Conservation (phyloP, 106 monocot species). For the Dendrobium nobile region DNA sequence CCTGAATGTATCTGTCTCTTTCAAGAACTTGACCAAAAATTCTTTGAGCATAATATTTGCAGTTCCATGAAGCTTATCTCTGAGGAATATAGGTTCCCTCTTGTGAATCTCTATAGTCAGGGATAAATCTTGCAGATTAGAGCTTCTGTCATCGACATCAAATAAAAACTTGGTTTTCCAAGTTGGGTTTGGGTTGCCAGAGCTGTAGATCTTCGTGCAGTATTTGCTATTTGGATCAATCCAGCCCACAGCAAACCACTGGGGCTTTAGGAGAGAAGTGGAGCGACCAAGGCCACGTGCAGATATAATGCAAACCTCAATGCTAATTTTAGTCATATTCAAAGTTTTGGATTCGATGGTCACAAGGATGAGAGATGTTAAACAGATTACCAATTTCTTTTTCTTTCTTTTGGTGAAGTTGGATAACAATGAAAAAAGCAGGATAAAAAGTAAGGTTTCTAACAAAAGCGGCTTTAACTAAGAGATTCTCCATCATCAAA, state of each 20-base stretch:
- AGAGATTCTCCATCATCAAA: too few relatives aligned
- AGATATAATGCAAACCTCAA: constrained; percentile 76
- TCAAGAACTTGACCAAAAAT: constrained; percentile 38
- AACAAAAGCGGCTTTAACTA: too few relatives aligned
- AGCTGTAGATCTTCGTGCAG: constrained; percentile 64
- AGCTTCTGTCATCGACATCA: constrained; percentile 13
- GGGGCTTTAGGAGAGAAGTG: constrained; percentile 51
- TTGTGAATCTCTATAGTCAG: constrained; percentile 58
- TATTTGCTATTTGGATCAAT: constrained; percentile 59
- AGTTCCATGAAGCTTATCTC: constrained; percentile 60
- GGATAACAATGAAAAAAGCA: too few relatives aligned
- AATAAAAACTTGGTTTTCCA: constrained; percentile 68
- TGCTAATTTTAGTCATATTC: constrained; percentile 36
- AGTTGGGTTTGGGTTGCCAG: constrained; percentile 40
- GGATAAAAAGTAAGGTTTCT: too few relatives aligned
- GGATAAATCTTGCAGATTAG: constrained; percentile 20
- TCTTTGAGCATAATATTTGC: constrained; percentile 48
- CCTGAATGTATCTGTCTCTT: constrained; percentile 4
- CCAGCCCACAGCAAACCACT: constrained; percentile 85
- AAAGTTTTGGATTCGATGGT: too few relatives aligned
- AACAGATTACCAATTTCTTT: too few relatives aligned
- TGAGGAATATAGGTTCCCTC: constrained; percentile 61
- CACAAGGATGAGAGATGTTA: too few relatives aligned
- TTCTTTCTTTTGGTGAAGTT: too few relatives aligned
- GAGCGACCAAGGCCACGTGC: constrained; percentile 49